Evolutionary conservation across 1,284 basidiomycete species (phyloP).

Genomic region (Trichosporon coremiiforme): DNA sequence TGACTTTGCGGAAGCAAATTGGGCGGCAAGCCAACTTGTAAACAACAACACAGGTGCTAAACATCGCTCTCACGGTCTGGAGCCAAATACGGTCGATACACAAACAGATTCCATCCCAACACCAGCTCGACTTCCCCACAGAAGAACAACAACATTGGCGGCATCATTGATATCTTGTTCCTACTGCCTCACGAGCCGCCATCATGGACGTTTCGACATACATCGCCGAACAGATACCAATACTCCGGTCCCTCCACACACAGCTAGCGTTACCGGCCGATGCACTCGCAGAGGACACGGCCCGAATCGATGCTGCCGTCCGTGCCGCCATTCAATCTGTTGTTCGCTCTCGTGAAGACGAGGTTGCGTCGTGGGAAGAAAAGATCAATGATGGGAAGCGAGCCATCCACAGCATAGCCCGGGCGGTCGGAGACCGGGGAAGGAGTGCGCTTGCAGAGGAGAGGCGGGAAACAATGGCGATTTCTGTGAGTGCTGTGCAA

Average conservation of each 20-base stretch:
- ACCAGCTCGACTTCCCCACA: conserved; percentile 2
- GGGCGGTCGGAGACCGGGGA: conserved; percentile 48
- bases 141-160: conserved; percentile 16
- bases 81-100: neutral
- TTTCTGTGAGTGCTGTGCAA: neutral
- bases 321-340: conserved; percentile 45
- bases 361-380: conserved; percentile 50
- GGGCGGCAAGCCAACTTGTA: neutral
- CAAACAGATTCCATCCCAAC: conserved; percentile 17
- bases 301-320: conserved; percentile 50
- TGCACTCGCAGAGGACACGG: conserved; percentile 43
- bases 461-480: conserved; percentile 35
- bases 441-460: conserved; percentile 37
- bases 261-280: conserved; percentile 46
- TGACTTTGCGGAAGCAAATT: conserved; percentile 29
- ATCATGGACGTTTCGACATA: conserved; percentile 45
- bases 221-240: conserved; percentile 50
- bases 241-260: conserved; percentile 44
- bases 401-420: conserved; percentile 37
- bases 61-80: conserved; percentile 5
- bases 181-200: neutral
- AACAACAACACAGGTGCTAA: conserved; percentile 22
- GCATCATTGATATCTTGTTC: conserved; percentile 1
- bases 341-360: conserved; percentile 46
- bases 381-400: conserved; percentile 41